Evolutionary conservation across 2,329 filamentous ascomycete genomes (phyloP).

Genomic region (Fusarium mangiferae): DNA sequence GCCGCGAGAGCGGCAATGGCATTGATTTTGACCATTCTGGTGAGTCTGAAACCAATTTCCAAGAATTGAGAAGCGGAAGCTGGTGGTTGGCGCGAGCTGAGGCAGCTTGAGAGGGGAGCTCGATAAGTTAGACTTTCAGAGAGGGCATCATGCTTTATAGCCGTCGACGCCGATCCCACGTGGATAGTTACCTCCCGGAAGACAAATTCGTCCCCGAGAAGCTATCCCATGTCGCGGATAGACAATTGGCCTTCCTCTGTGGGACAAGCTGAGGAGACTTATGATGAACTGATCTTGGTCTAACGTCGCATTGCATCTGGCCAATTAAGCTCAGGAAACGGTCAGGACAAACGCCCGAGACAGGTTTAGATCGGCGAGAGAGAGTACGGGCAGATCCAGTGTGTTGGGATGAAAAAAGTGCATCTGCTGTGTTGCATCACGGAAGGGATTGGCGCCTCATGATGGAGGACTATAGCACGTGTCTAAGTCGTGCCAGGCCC

Average conservation of each 20-base stretch:
- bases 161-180: conserved; percentile 30
- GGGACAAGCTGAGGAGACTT: conserved; percentile 35
- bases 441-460: conserved; percentile 35
- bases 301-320: conserved; percentile 18
- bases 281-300: conserved; percentile 30
- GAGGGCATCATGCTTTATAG: conserved; percentile 40
- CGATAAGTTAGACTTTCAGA: conserved; percentile 2
- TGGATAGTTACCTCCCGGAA: conserved; percentile 30
- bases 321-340: conserved; percentile 30
- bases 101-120: conserved; percentile 31
- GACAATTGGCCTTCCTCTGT: conserved; percentile 37
- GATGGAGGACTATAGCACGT: conserved; percentile 38
- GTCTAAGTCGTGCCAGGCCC: conserved; percentile 25
- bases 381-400: conserved; percentile 30
- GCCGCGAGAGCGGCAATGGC: conserved; percentile 48
- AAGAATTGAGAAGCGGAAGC: conserved; percentile 1
- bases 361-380: conserved; percentile 33
- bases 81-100: conserved; percentile 17
- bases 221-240: conserved; percentile 21
- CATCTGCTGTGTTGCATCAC: conserved; percentile 14
- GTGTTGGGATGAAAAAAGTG: conserved; percentile 33
- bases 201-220: conserved; percentile 20
- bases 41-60: conserved; percentile 16
- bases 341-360: conserved; percentile 23
- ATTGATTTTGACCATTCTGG: conserved; percentile 51